Evolutionary conservation across 2,329 filamentous ascomycete species (phyloP).

Genomic region (Torrubiellomyces zombiae): DNA sequence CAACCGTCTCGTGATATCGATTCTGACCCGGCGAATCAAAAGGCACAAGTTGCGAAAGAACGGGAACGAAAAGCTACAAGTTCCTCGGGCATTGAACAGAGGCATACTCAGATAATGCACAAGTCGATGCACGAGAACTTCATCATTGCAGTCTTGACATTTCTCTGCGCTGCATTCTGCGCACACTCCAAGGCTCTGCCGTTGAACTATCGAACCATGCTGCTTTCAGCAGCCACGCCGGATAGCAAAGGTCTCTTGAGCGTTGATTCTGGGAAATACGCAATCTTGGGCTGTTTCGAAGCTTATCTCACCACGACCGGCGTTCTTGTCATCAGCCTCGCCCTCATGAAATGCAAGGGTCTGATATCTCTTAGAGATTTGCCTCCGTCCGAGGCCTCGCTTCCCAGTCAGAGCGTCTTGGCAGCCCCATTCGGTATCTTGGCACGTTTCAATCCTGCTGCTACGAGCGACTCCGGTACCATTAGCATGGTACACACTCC

Average conservation of each 20-base stretch:
- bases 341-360: constrained; percentile 28
- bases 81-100: too few species aligned
- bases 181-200: constrained; percentile 29
- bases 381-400: constrained; percentile 20
- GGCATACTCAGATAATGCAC: too few species aligned
- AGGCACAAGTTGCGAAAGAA: too few species aligned
- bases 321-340: constrained; percentile 31
- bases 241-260: constrained; percentile 7
- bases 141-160: constrained; percentile 32
- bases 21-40: too few species aligned
- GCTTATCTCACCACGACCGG: constrained; percentile 40
- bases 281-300: constrained; percentile 31
- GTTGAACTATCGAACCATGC: constrained; percentile 34
- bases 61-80: constrained; percentile 12
- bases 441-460: constrained; percentile 11
- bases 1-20: too few species aligned
- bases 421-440: constrained; percentile 36
- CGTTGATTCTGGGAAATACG: constrained; percentile 6
- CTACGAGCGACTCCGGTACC: constrained; percentile 8
- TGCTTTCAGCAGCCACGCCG: constrained; percentile 20
- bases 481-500: constrained; percentile 32
- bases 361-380: constrained; percentile 29
- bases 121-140: constrained; percentile 37
- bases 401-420: constrained; percentile 28
- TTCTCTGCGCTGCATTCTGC: constrained; percentile 34